Conservation (phyloP, 495 filamentous ascomycete species). For the Neurospora tetrasperma region DNA sequence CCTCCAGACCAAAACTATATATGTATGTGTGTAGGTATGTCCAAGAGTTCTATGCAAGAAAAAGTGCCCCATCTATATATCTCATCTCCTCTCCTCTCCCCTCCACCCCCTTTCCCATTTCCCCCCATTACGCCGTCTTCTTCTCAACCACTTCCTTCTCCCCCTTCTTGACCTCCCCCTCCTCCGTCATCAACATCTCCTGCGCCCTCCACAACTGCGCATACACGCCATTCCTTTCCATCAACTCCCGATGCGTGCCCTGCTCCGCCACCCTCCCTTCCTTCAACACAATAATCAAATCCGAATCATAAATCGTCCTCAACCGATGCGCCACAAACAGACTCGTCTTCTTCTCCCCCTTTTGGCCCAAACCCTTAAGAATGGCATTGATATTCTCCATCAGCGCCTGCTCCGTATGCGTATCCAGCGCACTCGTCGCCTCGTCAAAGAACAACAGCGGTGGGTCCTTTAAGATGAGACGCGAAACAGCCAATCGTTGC, state of each 20-base stretch:
- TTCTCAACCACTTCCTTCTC: background rate
- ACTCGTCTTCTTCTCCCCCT: constrained; percentile 63
- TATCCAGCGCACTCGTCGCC: constrained; percentile 92
- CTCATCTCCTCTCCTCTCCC: background rate
- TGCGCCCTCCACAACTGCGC: constrained; percentile 67
- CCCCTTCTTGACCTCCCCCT: constrained; percentile 3
- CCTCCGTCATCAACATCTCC: constrained; percentile 19
- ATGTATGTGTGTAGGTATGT: background rate
- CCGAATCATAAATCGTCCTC: constrained; percentile 88
- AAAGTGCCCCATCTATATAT: background rate
- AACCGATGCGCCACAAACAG: constrained; percentile 90
- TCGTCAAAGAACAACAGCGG: constrained; percentile 94
- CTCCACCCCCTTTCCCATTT: background rate
- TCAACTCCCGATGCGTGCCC: constrained; percentile 76
- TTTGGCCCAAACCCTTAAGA: constrained; percentile 33
- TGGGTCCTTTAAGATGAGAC: constrained; percentile 84
- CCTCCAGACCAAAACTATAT: background rate
- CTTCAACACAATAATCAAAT: constrained; percentile 84
- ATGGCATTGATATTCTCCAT: constrained; percentile 93
- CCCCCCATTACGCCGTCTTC: background rate
- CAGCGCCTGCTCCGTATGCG: constrained; percentile 86
- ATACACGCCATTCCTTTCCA: constrained; percentile 70
- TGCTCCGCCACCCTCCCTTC: constrained; percentile 74
- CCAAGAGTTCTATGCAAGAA: background rate
- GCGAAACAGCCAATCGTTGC: constrained; percentile 79